Evolutionary conservation across 768 basidiomycete genomes (phyloP).

Genomic region (Naematelia encephala): DNA sequence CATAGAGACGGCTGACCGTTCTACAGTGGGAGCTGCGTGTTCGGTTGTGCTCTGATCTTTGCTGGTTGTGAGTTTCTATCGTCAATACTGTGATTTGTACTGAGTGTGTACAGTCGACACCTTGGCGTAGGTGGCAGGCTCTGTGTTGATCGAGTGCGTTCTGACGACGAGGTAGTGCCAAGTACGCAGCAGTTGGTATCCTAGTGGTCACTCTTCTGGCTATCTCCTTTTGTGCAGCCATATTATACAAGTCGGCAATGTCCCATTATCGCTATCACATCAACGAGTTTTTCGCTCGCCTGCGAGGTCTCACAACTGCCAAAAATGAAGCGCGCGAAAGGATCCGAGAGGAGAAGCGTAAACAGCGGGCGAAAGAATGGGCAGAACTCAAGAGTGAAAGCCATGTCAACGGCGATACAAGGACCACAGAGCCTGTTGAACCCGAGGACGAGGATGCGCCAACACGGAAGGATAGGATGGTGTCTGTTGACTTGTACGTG

Average conservation of each 20-base stretch:
- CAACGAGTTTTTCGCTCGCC: background rate
- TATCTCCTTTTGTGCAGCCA: background rate
- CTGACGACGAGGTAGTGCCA: constrained; percentile 20
- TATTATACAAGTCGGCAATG: background rate
- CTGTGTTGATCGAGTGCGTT: no score
- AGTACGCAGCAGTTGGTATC: constrained; percentile 28
- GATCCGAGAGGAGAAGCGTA: background rate
- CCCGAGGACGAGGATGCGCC: background rate
- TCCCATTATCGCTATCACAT: background rate
- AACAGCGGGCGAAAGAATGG: constrained; percentile 1
- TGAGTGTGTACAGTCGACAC: constrained; percentile 4
- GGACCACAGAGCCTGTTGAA: background rate
- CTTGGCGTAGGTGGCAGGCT: background rate
- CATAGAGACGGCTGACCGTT: background rate
- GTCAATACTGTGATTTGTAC: constrained; percentile 2
- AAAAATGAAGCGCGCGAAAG: background rate
- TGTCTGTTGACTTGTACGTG: constrained; percentile 13
- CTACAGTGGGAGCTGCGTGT: constrained; percentile 33
- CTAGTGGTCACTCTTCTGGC: background rate
- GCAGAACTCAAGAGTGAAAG: background rate
- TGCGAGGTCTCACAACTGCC: background rate
- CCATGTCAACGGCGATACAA: background rate
- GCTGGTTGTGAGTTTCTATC: constrained; percentile 28
- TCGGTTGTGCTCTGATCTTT: constrained; percentile 34
- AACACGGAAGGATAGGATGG: constrained; percentile 12